Evolutionary conservation across 208 protist genomes (phyloP), one percentile per base, ranked within the genome.

Genomic region (Wallacemonas sp.): DNA sequence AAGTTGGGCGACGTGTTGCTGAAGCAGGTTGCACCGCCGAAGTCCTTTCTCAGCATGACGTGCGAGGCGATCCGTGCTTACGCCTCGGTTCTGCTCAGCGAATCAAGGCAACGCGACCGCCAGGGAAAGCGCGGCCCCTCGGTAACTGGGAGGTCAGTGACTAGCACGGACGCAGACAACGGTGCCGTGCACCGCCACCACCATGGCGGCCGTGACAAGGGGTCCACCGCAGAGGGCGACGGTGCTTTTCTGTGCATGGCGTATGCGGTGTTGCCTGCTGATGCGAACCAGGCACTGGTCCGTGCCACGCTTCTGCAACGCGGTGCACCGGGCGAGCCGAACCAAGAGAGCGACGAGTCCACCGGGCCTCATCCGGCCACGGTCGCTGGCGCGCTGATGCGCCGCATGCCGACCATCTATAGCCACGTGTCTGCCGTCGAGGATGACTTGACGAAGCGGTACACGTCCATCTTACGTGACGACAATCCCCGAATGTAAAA

Each of bases 321-420:
- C 30, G 50, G 50, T 6, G 50, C 50, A 3, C 50, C 50, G 9
- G 50, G 38, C 12, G 24, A 41, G 15, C 17, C 41, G 19, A n/a
- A 46, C 41, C 17, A 46, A n/a, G 41, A 46, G 19, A 46, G 24
- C 15, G 17, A 8, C 41, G 10, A 46, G 19, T 24, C 15, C 17
- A 21, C 26, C 1, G 78, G 78, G 84, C 73, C 82, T 0, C 81
- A 81, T 21, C 64, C 91, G 26, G 63, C 87, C 15, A 68, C 58
- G 58, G 90, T 84, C 66, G 80, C 89, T 0, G 85, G 92, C 59
- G 75, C 71, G 15, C 61, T 94, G 54, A 70, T 94, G 21, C 83
- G 84, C 46, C 89, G 92, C 57, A 85, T 85, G 62, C 81, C 79
- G 1, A 63, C 91, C 32, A 78, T 90, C n/a, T 73, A 73, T 41